Base-by-base conservation (phyloP, 306 rosid species). In the Lablab purpureus region DNA sequence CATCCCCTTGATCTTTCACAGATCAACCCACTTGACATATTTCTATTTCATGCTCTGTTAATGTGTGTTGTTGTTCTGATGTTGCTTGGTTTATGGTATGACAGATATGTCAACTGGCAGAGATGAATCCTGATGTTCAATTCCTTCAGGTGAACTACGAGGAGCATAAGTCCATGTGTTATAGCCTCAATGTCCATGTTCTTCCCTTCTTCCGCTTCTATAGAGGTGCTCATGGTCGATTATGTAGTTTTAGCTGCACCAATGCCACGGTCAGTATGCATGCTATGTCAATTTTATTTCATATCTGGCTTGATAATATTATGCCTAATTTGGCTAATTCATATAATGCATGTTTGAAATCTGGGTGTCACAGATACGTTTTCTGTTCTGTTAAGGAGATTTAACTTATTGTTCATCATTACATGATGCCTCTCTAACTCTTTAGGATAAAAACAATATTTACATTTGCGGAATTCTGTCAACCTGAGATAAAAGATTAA, bases 211-310 rank as follows among this genome's bases (percentile, higher is more conserved):
- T 94, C 75, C 90, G 97, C 27, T 94, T 92, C 79, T 94, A 92
- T 82, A 81, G 97, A 86, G 99, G 99, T 3, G 85, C 99, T 49
- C 90, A 91, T 18, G 99, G 97, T 73, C 97, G 97, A 40, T 71
- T 94, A 37, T 92, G 97, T 77, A 89, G 97, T 87, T 93, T 91
- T 80, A 93, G 98, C 89, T 94, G 99, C 78, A 94, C 99, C 51
- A 94, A 89, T 76, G 97, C 95, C 71, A 92, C 97, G 93, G 99
- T 94, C 58, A 75, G 93, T 85, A 10, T 84, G 37, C 74, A 10
- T 83, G 13, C 60, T 18, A 5, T 84, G 8, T 11, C 54, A 22
- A 56, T 60, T 71, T 45, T 18, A 8, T 63, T 25, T 47, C 30
- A 66, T 56, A 25, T 58, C 59, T 78, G 25, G 15, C 58, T 40